These are phyloP conservation scores for Coniophora puteana DNA, from an alignment of 1,284 basidiomycete species.

Conservation along the genomic window DNA sequence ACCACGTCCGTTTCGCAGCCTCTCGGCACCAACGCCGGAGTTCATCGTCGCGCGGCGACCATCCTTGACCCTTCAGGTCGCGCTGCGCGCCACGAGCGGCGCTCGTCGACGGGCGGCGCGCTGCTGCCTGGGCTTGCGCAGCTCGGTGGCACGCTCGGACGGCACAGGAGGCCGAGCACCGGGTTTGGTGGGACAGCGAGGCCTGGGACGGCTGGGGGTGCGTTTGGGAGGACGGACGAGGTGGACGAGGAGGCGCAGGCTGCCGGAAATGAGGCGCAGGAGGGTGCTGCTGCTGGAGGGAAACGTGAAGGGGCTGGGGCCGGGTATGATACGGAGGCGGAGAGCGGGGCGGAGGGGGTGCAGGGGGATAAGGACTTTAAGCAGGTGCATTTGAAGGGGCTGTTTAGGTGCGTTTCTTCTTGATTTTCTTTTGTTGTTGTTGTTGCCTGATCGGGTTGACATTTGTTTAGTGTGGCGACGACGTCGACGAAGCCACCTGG, in stretches of 20 bases:
- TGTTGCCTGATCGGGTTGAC: conserved; percentile 6
- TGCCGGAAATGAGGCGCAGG: conserved; percentile 37
- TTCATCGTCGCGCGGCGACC: conserved; percentile 69
- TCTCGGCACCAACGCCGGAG: too few species aligned
- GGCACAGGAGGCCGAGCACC: conserved; percentile 64
- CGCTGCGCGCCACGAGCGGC: conserved; percentile 62
- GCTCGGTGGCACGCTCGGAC: conserved; percentile 56
- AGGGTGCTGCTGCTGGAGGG: conserved; percentile 32
- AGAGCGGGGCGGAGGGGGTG: conserved; percentile 32
- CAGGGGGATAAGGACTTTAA: conserved; percentile 71
- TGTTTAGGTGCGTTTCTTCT: conserved; percentile 66
- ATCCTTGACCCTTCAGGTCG: conserved; percentile 64
- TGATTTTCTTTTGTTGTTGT: conserved; percentile 2
- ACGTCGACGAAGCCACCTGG: conserved; percentile 88
- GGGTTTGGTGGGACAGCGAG: conserved; percentile 41
- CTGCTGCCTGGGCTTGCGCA: conserved; percentile 43
- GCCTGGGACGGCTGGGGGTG: conserved; percentile 39
- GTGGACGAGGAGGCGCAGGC: conserved; percentile 41
- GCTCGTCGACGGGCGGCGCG: conserved; percentile 71
- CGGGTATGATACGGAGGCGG: conserved; percentile 26
- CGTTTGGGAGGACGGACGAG: conserved; percentile 51
- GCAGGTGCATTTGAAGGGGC: conserved; percentile 84
- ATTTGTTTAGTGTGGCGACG: conserved; percentile 73
- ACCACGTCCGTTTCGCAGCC: too few species aligned
- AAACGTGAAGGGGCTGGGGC: conserved; percentile 21